A percentile compares a stretch with the other conserved stretches of the same genome.
phyloP scores from a whole-genome alignment of 805 yeast genomes.

The Cyberlindnera samutprakarnensis region DNA sequence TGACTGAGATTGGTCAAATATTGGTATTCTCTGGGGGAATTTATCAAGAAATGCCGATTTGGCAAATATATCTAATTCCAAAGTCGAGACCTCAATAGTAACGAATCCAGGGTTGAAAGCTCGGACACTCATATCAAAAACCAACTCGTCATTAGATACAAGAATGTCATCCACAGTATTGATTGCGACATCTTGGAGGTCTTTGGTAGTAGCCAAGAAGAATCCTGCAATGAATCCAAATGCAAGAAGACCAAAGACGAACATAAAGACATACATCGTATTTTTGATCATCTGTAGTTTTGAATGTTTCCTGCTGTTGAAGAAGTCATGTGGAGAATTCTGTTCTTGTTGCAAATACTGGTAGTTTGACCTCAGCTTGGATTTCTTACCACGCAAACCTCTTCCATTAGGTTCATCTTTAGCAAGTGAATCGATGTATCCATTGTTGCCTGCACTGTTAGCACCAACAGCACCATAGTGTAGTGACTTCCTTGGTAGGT shows the following conservation, averaged over 20 bases:
- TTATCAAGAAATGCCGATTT: constrained; percentile 43
- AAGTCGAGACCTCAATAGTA: constrained; percentile 51
- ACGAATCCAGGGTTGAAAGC: constrained; percentile 88
- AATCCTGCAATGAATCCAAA: constrained; percentile 81
- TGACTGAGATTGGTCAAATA: constrained; percentile 8
- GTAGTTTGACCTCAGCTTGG: constrained; percentile 14
- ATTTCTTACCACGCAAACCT: constrained; percentile 9
- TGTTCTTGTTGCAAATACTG: constrained; percentile 17
- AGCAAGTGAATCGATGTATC: too few species aligned
- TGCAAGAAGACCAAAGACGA: constrained; percentile 42
- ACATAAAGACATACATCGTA: constrained; percentile 27
- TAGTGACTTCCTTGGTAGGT: constrained; percentile 26
- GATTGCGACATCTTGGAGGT: constrained; percentile 60
- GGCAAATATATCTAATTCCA: constrained; percentile 82
- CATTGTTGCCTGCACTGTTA: too few species aligned
- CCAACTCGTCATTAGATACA: constrained; percentile 76
- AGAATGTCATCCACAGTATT: constrained; percentile 59
- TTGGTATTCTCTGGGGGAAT: constrained; percentile 5
- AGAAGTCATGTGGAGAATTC: constrained; percentile 43
- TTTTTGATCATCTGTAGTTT: constrained; percentile 27
- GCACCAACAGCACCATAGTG: too few species aligned
- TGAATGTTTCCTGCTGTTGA: constrained; percentile 20
- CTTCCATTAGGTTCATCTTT: constrained; percentile 9
- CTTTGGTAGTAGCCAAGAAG: constrained; percentile 78
- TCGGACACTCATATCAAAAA: constrained; percentile 68